Conservation (phyloP, 2,329 filamentous ascomycete species). For the Blastomyces gilchristii region DNA sequence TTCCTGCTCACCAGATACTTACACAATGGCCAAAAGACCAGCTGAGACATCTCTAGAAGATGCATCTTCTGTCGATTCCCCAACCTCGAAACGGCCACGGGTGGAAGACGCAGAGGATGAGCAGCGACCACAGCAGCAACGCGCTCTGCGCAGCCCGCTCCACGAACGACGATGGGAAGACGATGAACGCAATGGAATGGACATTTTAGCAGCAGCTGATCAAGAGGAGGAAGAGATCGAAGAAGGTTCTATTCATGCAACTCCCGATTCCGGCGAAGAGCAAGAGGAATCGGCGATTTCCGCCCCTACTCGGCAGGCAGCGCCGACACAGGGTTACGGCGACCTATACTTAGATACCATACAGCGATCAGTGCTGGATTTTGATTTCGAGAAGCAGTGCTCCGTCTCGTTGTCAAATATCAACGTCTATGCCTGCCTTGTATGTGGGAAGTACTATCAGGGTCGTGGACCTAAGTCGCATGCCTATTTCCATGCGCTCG, state of each 20-base stretch:
- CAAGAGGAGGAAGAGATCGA: slow-evolving; percentile 51
- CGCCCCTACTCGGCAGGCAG: slow-evolving; percentile 53
- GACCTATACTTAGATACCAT: slow-evolving; percentile 98
- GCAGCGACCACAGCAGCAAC: slow-evolving; percentile 7
- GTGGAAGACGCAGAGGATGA: slow-evolving; percentile 28
- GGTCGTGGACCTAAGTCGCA: slow-evolving; percentile 88
- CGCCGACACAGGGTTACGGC: slow-evolving; percentile 77
- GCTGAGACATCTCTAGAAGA: slow-evolving; percentile 36
- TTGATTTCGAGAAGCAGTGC: slow-evolving; percentile 98
- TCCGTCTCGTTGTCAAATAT: slow-evolving; percentile 94
- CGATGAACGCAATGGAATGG: slow-evolving; percentile 27
- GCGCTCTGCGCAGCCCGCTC: slow-evolving; percentile 1
- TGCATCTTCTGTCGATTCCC: slow-evolving; percentile 27
- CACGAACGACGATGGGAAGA: slow-evolving; percentile 22
- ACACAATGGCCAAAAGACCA: slow-evolving; percentile 38
- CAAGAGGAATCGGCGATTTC: slow-evolving; percentile 29
- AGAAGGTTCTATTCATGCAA: slow-evolving; percentile 24
- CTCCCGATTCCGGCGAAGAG: slow-evolving; percentile 21
- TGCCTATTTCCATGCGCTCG: slow-evolving; percentile 93
- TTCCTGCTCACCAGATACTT: not conserved
- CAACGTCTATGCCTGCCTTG: slow-evolving; percentile 94
- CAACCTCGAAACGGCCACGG: slow-evolving; percentile 36
- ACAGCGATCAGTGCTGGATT: slow-evolving; percentile 83
- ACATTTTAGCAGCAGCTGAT: slow-evolving; percentile 50
- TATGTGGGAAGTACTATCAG: slow-evolving; percentile 97